Percentiles rank a stretch among this genome's conserved stretches.
These are phyloP conservation scores for Colletotrichum tropicicola DNA, from an alignment of 2,329 filamentous ascomycete genomes.

Conservation along the genomic window DNA sequence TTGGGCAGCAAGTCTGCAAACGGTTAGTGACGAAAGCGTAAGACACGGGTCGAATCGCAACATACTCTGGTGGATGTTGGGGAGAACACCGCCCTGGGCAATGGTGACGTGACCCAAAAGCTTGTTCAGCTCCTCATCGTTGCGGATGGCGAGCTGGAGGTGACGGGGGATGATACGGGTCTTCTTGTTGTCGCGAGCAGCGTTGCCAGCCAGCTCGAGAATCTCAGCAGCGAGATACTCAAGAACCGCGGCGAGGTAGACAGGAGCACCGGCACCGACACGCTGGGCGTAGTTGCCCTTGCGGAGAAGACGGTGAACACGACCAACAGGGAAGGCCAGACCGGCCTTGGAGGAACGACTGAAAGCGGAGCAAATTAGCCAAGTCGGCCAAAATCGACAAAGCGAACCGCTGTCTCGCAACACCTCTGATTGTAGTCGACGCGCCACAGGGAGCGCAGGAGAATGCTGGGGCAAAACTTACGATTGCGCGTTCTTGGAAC, in stretches of 20 bases:
- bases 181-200: constrained; percentile 99
- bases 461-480: constrained; percentile 63
- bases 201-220: constrained; percentile 97
- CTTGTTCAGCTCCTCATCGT: constrained; percentile 99
- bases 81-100: constrained; percentile 94
- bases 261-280: constrained; percentile 97
- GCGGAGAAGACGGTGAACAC: constrained; percentile 98
- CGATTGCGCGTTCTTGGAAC: constrained; percentile 99
- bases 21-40: constrained; percentile 49
- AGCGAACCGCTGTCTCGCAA: neutral
- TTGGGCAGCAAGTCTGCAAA: constrained; percentile 91
- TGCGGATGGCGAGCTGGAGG: constrained; percentile 98
- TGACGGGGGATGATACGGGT: constrained; percentile 99
- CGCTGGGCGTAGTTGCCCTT: constrained; percentile 99
- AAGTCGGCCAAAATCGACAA: neutral
- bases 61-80: constrained; percentile 97
- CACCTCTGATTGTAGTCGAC: constrained; percentile 35
- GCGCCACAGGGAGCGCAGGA: constrained; percentile 45
- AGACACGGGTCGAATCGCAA: neutral
- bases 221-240: constrained; percentile 99
- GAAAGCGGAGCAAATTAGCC: constrained; percentile 47
- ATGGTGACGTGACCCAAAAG: constrained; percentile 95
- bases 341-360: constrained; percentile 99
- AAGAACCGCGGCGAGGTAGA: constrained; percentile 96
- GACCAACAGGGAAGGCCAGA: constrained; percentile 97